Conservation (phyloP, 2,329 filamentous ascomycete species). For the Neonectria hederae region DNA sequence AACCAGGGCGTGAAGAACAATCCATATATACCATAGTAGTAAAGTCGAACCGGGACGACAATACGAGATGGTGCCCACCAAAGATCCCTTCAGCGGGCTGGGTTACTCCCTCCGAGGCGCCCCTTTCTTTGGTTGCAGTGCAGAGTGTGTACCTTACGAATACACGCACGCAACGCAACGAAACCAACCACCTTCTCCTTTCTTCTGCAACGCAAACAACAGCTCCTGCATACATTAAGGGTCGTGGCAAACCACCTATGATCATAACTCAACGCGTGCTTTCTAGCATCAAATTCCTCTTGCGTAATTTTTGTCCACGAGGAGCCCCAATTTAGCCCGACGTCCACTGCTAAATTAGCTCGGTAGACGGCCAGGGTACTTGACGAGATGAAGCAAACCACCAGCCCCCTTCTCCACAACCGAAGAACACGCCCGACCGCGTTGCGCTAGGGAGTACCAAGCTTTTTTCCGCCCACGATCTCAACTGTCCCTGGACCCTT, state of each 20-base stretch:
- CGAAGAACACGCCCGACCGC: constrained; percentile 16
- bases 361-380: not conserved
- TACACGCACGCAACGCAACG: constrained; percentile 1
- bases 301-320: not conserved
- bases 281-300: not conserved
- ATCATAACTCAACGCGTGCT: not conserved
- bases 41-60: not conserved
- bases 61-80: not conserved
- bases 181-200: not conserved
- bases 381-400: not conserved
- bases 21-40: constrained; percentile 1
- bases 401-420: constrained; percentile 23
- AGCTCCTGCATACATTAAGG: constrained; percentile 11
- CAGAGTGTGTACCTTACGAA: not conserved
- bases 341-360: not conserved
- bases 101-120: not conserved
- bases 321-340: not conserved
- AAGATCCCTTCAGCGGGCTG: not conserved
- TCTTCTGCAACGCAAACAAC: constrained; percentile 9
- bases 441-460: constrained; percentile 38
- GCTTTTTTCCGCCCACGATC: constrained; percentile 35
- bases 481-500: constrained; percentile 4
- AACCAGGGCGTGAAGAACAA: not conserved
- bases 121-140: not conserved
- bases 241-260: not conserved